These are phyloP conservation scores for Mucor plumbeus DNA, from an alignment of 371 early-diverging fungal species.

Conservation along the genomic window DNA sequence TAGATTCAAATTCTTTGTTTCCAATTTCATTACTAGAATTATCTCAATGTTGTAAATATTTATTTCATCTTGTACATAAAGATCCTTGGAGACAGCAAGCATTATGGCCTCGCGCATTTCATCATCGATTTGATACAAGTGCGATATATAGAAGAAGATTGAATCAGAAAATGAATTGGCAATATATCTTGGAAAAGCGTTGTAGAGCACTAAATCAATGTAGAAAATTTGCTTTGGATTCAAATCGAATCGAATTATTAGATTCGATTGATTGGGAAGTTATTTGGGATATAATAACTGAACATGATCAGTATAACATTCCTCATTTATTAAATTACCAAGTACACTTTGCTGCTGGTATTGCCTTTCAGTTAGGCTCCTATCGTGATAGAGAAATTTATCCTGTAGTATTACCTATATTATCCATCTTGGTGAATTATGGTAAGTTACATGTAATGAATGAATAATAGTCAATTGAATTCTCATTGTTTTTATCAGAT, in stretches of 20 bases:
- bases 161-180: constrained; percentile 37
- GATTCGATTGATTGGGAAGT: constrained; percentile 44
- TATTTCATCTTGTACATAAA: constrained; percentile 42
- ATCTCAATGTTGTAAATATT: constrained; percentile 41
- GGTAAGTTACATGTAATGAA: constrained; percentile 25
- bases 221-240: constrained; percentile 22
- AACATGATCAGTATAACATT: constrained; percentile 51
- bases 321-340: constrained; percentile 38
- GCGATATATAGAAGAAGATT: constrained; percentile 48
- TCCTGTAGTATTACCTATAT: constrained; percentile 50
- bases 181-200: constrained; percentile 33
- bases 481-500: constrained; percentile 19
- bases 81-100: constrained; percentile 37
- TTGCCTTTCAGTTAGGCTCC: constrained; percentile 46
- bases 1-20: constrained; percentile 26
- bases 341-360: constrained; percentile 40
- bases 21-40: constrained; percentile 42
- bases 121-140: constrained; percentile 42
- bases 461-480: too few relatives aligned
- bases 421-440: constrained; percentile 52
- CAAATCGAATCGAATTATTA: constrained; percentile 25
- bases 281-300: constrained; percentile 54
- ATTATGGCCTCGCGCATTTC: constrained; percentile 48
- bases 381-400: constrained; percentile 44
- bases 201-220: constrained; percentile 40